Percentiles rank a stretch among this genome's conserved stretches.
These are phyloP conservation scores for Bigelowiella natans DNA, from an alignment of 78 protist species.

Conservation along the genomic window DNA sequence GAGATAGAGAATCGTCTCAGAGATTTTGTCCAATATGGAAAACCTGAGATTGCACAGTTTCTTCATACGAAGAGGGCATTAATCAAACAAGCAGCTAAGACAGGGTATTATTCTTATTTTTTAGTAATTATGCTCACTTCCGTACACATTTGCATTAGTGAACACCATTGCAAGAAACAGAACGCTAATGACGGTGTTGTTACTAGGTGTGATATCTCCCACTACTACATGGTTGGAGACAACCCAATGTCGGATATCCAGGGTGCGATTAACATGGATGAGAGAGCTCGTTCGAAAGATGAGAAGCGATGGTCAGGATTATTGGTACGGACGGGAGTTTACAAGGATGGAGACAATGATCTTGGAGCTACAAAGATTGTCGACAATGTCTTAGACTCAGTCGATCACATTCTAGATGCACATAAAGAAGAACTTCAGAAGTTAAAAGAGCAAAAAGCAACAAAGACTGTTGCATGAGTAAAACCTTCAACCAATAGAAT, in stretches of 20 bases:
- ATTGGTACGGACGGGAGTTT: slow-evolving; percentile 7
- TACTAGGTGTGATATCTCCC: neutral
- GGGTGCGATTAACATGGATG: slow-evolving; percentile 3
- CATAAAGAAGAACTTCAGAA: no score
- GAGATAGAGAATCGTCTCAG: neutral
- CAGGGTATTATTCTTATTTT: no score
- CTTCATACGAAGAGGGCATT: neutral
- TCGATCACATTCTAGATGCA: no score
- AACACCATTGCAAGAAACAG: no score
- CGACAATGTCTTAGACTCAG: neutral
- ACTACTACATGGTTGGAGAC: slow-evolving; percentile 33
- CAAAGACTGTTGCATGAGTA: no score
- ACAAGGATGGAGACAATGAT: neutral
- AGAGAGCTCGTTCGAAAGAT: neutral
- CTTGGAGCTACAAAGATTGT: neutral
- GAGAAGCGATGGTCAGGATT: slow-evolving; percentile 2
- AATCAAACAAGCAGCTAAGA: neutral
- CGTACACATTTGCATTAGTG: no score
- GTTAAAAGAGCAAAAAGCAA: no score
- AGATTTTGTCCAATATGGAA: neutral
- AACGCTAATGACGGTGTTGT: neutral
- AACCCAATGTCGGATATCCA: slow-evolving; percentile 28
- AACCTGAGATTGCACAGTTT: neutral
- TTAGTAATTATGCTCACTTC: no score
- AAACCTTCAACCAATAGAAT: no score